Conservation (phyloP, 164 flowering plant genomes). For the Warburgia ugandensis region DNA sequence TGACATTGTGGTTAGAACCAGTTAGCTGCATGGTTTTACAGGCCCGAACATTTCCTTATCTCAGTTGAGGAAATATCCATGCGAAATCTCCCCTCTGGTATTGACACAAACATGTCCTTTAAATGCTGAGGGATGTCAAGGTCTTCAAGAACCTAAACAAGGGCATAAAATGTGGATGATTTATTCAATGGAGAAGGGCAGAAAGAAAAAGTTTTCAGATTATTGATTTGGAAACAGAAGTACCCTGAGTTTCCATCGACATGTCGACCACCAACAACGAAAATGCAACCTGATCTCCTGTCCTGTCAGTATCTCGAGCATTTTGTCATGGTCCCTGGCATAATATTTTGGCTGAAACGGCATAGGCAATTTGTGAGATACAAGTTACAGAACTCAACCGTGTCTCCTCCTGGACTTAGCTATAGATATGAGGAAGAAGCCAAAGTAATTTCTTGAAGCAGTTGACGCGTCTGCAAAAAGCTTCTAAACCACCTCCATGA, state of each 20-base stretch:
- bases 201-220: no score
- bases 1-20: no score
- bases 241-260: slow-evolving; percentile 82
- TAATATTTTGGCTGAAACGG: slow-evolving; percentile 73
- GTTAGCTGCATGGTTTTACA: no score
- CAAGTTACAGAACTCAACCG: no score
- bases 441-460: no score
- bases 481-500: no score
- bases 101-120: slow-evolving; percentile 70
- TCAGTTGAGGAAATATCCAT: slow-evolving; percentile 89
- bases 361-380: not conserved
- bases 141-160: slow-evolving; percentile 97
- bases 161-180: slow-evolving; percentile 8
- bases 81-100: slow-evolving; percentile 73
- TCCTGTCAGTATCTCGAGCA: slow-evolving; percentile 66
- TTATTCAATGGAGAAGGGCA: no score
- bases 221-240: not conserved
- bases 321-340: slow-evolving; percentile 46
- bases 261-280: slow-evolving; percentile 88
- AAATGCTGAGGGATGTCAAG: slow-evolving; percentile 62
- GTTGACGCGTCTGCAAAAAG: no score
- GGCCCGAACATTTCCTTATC: slow-evolving; percentile 38
- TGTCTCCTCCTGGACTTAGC: no score
- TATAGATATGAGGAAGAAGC: no score
- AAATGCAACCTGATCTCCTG: slow-evolving; percentile 66